Evolutionary conservation across 1,284 basidiomycete genomes (phyloP).

Genomic region (Ustilago sp.): DNA sequence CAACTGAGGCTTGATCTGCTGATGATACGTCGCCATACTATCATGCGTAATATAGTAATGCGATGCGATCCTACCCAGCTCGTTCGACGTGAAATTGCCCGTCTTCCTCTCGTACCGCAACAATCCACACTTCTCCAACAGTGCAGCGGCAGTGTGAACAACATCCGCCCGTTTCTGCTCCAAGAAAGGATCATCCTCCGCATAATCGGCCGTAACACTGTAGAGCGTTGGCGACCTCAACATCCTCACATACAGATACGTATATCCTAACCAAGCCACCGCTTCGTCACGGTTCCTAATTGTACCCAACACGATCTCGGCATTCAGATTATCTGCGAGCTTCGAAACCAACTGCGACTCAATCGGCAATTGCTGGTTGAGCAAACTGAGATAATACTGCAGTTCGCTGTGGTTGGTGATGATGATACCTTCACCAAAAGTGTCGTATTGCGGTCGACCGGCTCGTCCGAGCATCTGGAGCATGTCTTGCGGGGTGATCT

Average conservation of each 20-base stretch:
- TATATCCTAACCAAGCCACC: conserved; percentile 82
- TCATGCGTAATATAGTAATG: conserved; percentile 96
- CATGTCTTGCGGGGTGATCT: conserved; percentile 95
- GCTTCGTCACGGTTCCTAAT: conserved; percentile 93
- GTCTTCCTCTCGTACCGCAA: conserved; percentile 91
- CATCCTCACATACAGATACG: conserved; percentile 87
- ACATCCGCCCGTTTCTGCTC: conserved; percentile 95
- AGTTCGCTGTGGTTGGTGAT: conserved; percentile 97
- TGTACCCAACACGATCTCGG: conserved; percentile 95
- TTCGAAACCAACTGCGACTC: conserved; percentile 94
- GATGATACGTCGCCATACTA: conserved; percentile 97
- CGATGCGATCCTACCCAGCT: conserved; percentile 89
- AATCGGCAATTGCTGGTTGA: conserved; percentile 77
- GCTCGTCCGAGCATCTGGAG: conserved; percentile 99
- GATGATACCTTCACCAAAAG: conserved; percentile 96
- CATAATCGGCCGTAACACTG: conserved; percentile 88
- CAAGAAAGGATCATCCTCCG: conserved; percentile 83
- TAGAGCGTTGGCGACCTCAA: conserved; percentile 89
- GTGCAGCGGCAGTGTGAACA: conserved; percentile 89
- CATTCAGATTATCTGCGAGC: conserved; percentile 95
- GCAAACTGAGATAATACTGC: conserved; percentile 81
- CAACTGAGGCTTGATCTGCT: conserved; percentile 89
- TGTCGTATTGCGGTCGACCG: conserved; percentile 97
- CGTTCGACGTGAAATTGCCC: conserved; percentile 79
- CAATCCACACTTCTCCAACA: conserved; percentile 93